Conservation (phyloP, 148 eudicot species). For the Nepenthes mirabilis region DNA sequence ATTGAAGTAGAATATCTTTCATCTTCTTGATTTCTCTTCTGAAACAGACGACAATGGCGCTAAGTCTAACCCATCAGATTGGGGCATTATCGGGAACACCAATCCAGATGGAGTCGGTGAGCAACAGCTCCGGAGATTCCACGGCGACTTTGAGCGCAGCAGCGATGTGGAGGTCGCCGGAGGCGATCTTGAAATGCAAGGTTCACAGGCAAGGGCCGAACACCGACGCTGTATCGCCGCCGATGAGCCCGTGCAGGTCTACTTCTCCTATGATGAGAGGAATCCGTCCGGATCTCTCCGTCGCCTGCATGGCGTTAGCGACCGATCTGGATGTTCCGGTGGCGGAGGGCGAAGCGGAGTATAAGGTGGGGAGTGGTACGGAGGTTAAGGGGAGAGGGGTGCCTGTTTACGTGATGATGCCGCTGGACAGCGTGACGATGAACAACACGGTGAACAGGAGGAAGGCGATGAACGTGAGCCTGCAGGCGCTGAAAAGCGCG, state of each 20-base stretch:
- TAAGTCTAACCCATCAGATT: slow-evolving; percentile 56
- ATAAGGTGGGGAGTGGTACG: slow-evolving; percentile 5
- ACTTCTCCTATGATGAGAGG: slow-evolving; percentile 12
- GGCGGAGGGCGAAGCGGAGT: slow-evolving; percentile 10
- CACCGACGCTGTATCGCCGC: slow-evolving; percentile 39
- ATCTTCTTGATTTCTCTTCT: too few relatives aligned
- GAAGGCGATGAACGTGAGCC: slow-evolving; percentile 56
- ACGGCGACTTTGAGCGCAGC: slow-evolving; percentile 12
- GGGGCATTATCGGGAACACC: slow-evolving; percentile 13
- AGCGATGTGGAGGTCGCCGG: slow-evolving; percentile 30
- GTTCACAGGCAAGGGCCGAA: slow-evolving; percentile 14
- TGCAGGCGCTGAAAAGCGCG: slow-evolving; percentile 35
- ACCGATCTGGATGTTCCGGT: slow-evolving; percentile 4
- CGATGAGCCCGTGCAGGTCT: slow-evolving; percentile 33
- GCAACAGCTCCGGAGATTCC: slow-evolving; percentile 2
- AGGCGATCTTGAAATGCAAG: slow-evolving; percentile 10
- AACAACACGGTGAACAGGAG: slow-evolving; percentile 38
- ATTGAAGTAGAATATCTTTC: too few relatives aligned
- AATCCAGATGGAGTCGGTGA: neutral
- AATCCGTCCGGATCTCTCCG: slow-evolving; percentile 32
- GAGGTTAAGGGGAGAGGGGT: slow-evolving; percentile 30
- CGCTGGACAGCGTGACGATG: slow-evolving; percentile 57
- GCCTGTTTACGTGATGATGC: slow-evolving; percentile 74
- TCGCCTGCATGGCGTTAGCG: slow-evolving; percentile 46
- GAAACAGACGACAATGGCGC: slow-evolving; percentile 25